These are phyloP conservation scores for Alternaria sp. DNA, from an alignment of 2,329 filamentous ascomycete species.

Conservation along the genomic window DNA sequence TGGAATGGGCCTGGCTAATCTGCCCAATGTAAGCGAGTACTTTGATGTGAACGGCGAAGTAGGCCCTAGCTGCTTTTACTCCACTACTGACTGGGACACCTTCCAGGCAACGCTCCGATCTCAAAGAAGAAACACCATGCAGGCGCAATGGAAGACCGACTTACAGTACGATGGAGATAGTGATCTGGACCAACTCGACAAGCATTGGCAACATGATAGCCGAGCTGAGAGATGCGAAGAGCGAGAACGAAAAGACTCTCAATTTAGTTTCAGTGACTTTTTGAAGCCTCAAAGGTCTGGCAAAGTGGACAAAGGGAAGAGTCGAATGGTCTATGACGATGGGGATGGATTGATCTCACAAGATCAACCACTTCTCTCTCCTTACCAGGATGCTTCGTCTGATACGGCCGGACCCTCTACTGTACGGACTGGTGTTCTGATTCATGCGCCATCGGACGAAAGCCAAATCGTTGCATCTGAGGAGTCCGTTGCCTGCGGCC, in stretches of 20 bases:
- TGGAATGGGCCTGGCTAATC: not conserved
- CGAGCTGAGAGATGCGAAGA: not conserved
- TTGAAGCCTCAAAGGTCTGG: constrained; percentile 5
- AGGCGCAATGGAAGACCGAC: not conserved
- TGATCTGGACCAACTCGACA: not conserved
- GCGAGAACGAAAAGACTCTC: constrained; percentile 14
- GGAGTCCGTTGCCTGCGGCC: not conserved
- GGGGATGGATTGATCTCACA: not conserved
- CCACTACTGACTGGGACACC: constrained; percentile 13
- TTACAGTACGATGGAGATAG: constrained; percentile 1
- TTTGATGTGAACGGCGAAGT: constrained; percentile 11
- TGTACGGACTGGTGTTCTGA: not conserved
- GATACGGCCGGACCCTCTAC: not conserved
- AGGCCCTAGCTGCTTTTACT: constrained; percentile 15
- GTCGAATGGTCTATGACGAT: not conserved
- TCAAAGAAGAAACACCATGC: not conserved
- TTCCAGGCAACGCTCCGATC: constrained; percentile 12
- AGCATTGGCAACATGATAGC: not conserved
- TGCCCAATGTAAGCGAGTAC: constrained; percentile 16
- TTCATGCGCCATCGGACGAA: not conserved
- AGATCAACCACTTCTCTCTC: not conserved
- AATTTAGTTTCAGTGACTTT: constrained; percentile 5
- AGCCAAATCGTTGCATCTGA: not conserved
- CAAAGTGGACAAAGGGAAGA: constrained; percentile 17
- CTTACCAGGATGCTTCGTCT: not conserved